Percentiles rank a stretch among this genome's conserved stretches.
Conservation (phyloP, 805 yeast species). For the Spathaspora hagerdaliae region DNA sequence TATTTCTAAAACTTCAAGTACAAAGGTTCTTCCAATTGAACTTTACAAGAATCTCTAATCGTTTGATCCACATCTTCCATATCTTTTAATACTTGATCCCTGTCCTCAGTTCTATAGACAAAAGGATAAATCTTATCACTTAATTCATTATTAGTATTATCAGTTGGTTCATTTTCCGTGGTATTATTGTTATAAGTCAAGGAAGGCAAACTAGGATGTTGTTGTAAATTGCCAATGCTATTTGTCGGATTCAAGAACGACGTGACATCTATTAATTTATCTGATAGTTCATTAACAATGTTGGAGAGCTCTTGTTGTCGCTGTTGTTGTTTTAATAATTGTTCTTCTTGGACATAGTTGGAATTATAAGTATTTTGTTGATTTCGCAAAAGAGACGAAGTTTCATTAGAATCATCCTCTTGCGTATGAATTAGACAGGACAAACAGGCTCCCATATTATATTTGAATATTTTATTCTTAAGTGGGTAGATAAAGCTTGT, state of each 20-base stretch:
- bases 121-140: conserved; percentile 18
- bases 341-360: conserved; percentile 34
- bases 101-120: conserved; percentile 20
- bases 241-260: conserved; percentile 17
- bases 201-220: background rate
- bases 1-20: conserved; percentile 18
- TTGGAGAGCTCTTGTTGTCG: conserved; percentile 45
- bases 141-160: background rate
- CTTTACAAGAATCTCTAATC: conserved; percentile 13
- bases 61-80: conserved; percentile 13
- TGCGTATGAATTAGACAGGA: conserved; percentile 40
- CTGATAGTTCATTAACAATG: conserved; percentile 42
- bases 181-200: background rate
- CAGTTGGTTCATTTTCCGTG: background rate
- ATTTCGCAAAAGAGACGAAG: conserved; percentile 30
- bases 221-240: background rate
- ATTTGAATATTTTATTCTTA: background rate
- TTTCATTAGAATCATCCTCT: conserved; percentile 37
- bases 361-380: conserved; percentile 24
- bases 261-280: conserved; percentile 34
- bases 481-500: background rate
- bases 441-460: conserved; percentile 44
- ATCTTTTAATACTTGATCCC: conserved; percentile 17
- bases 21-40: conserved; percentile 16
- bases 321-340: conserved; percentile 34